These are phyloP conservation scores for Candolleomyces eurysporus DNA, from an alignment of 768 basidiomycete species.

Conservation along the genomic window DNA sequence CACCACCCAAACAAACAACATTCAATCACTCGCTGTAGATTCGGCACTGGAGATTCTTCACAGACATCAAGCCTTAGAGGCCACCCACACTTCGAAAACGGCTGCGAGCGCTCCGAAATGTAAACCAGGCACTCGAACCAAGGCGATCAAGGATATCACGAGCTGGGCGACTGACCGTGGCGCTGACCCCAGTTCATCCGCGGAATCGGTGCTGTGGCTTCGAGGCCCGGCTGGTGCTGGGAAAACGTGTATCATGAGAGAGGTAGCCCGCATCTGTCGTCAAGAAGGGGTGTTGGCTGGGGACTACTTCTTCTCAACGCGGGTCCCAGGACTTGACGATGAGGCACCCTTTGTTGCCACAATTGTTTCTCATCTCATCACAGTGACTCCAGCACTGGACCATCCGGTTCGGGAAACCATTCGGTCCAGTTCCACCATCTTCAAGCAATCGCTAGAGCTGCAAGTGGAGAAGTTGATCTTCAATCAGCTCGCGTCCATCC, in stretches of 20 bases:
- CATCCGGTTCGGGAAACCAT: too few relatives aligned
- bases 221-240: slow-evolving; percentile 6
- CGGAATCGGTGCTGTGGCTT: background rate
- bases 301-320: too few relatives aligned
- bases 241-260: slow-evolving; percentile 9
- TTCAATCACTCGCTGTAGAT: background rate
- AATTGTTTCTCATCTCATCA: too few relatives aligned
- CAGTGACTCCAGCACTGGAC: too few relatives aligned
- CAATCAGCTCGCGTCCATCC: too few relatives aligned
- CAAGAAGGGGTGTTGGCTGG: too few relatives aligned
- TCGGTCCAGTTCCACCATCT: too few relatives aligned
- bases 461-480: too few relatives aligned
- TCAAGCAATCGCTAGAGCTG: too few relatives aligned
- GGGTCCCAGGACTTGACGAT: too few relatives aligned
- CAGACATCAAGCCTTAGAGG: background rate
- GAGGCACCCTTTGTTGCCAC: too few relatives aligned
- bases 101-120: slow-evolving; percentile 10
- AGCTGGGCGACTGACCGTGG: background rate
- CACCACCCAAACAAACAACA: too few relatives aligned
- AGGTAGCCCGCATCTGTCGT: background rate
- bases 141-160: slow-evolving; percentile 10
- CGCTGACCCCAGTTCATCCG: background rate
- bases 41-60: background rate
- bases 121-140: slow-evolving; percentile 7
- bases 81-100: slow-evolving; percentile 7